Conservation (phyloP, 2,329 filamentous ascomycete species). For the Exophiala xenobiotica region DNA sequence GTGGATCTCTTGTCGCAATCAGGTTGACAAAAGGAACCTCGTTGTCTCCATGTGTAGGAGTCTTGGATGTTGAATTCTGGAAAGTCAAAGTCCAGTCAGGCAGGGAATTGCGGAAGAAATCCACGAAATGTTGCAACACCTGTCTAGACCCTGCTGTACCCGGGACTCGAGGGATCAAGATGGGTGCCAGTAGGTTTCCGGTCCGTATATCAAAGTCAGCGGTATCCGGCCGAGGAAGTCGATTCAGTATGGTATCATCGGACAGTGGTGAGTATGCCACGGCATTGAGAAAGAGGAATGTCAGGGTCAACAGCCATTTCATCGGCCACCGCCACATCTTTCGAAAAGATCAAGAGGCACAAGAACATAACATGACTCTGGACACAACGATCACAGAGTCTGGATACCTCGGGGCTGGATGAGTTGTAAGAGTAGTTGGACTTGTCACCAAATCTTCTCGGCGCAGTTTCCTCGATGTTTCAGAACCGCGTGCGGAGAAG, state of each 20-base stretch:
- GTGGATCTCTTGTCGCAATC: conserved; percentile 83
- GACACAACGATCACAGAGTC: too few relatives aligned
- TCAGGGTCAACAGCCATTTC: conserved; percentile 8
- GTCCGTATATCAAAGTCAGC: conserved; percentile 73
- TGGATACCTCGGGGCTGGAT: not conserved
- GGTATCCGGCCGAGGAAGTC: conserved; percentile 67
- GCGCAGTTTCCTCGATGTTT: conserved; percentile 21
- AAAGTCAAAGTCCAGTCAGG: conserved; percentile 77
- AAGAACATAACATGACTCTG: not conserved
- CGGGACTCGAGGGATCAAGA: conserved; percentile 83
- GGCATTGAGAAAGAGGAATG: conserved; percentile 14
- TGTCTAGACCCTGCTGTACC: conserved; percentile 73
- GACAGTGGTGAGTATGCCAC: conserved; percentile 63
- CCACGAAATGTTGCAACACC: conserved; percentile 76
- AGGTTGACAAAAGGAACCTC: conserved; percentile 83
- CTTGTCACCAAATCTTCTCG: conserved; percentile 3
- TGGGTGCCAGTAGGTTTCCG: conserved; percentile 77
- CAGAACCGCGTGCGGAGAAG: conserved; percentile 1
- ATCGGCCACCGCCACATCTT: conserved; percentile 14
- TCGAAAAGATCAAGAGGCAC: not conserved
- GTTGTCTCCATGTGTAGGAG: conserved; percentile 68
- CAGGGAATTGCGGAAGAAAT: conserved; percentile 73
- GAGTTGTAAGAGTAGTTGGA: not conserved
- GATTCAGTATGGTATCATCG: conserved; percentile 65
- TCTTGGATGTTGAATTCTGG: conserved; percentile 87